These are phyloP conservation scores for Alternaria sp. DNA, from an alignment of 2,329 filamentous ascomycete species.

Conservation along the genomic window DNA sequence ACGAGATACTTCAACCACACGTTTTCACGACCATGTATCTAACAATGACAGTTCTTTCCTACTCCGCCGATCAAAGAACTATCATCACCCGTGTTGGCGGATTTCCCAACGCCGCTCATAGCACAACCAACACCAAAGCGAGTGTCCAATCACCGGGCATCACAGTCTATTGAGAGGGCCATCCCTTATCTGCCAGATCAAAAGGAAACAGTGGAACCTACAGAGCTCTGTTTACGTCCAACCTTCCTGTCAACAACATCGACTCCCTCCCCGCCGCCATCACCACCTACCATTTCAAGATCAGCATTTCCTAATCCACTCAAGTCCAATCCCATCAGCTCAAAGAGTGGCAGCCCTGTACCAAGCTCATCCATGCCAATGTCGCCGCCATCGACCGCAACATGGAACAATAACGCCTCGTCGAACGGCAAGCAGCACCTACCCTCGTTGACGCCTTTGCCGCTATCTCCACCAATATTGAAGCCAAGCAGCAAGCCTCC, in stretches of 20 bases:
- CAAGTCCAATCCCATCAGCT: slow-evolving; percentile 33
- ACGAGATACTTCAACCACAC: slow-evolving; percentile 41
- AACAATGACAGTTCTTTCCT: slow-evolving; percentile 42
- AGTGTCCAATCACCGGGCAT: slow-evolving; percentile 22
- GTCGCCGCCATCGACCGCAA: slow-evolving; percentile 37
- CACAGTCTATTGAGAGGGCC: slow-evolving; percentile 33
- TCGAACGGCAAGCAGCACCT: slow-evolving; percentile 33
- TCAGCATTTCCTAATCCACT: slow-evolving; percentile 38
- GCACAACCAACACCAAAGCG: slow-evolving; percentile 31
- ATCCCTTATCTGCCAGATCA: slow-evolving; percentile 28
- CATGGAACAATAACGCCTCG: slow-evolving; percentile 17
- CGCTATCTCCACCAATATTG: slow-evolving; percentile 46
- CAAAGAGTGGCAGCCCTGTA: slow-evolving; percentile 23
- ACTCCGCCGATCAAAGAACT: slow-evolving; percentile 22
- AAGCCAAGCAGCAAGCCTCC: slow-evolving; percentile 48
- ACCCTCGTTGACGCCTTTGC: slow-evolving; percentile 40
- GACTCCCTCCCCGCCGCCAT: slow-evolving; percentile 46
- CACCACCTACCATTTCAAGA: slow-evolving; percentile 36
- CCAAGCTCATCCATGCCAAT: slow-evolving; percentile 36
- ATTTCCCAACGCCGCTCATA: slow-evolving; percentile 25
- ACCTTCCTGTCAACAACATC: slow-evolving; percentile 48
- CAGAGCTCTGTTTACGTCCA: slow-evolving; percentile 32
- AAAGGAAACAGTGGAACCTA: slow-evolving; percentile 14
- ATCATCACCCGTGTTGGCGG: slow-evolving; percentile 22
- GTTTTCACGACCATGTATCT: slow-evolving; percentile 11